Evolutionary conservation across 2,329 filamentous ascomycete genomes (phyloP).

Genomic region (Pseudogymnoascus sp.): DNA sequence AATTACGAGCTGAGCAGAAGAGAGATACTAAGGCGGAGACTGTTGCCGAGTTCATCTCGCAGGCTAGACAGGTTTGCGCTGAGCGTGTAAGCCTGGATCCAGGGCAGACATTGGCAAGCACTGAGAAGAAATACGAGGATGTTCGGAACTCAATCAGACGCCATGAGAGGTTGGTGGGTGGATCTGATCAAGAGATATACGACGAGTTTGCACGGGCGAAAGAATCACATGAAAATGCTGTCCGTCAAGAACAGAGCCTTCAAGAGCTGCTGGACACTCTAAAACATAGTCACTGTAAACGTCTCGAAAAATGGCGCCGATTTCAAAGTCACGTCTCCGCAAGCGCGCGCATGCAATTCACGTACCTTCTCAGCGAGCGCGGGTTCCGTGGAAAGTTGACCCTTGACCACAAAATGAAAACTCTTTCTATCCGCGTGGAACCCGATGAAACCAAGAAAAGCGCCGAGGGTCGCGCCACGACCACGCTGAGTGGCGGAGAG

Average conservation of each 20-base stretch:
- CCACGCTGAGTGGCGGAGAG: conserved; percentile 89
- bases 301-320: conserved; percentile 65
- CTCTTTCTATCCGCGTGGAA: conserved; percentile 69
- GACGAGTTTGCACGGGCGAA: conserved; percentile 34
- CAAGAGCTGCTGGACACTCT: conserved; percentile 34
- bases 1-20: conserved; percentile 37
- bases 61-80: conserved; percentile 46
- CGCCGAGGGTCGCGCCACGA: conserved; percentile 69
- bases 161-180: conserved; percentile 34
- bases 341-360: conserved; percentile 79
- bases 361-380: conserved; percentile 79
- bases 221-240: conserved; percentile 34
- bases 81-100: conserved; percentile 54
- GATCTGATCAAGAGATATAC: conserved; percentile 56
- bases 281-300: conserved; percentile 55
- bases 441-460: conserved; percentile 61
- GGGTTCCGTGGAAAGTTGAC: conserved; percentile 76
- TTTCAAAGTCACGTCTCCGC: conserved; percentile 82
- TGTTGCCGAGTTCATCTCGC: conserved; percentile 45
- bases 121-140: conserved; percentile 46
- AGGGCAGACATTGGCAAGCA: conserved; percentile 51
- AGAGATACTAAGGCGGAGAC: conserved; percentile 37
- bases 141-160: conserved; percentile 37
- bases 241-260: conserved; percentile 38
- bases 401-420: conserved; percentile 66